Percentiles rank a stretch among this genome's conserved stretches.
These are phyloP conservation scores for Senecio squalidus DNA, from an alignment of 140 eudicot species.

Conservation along the genomic window DNA sequence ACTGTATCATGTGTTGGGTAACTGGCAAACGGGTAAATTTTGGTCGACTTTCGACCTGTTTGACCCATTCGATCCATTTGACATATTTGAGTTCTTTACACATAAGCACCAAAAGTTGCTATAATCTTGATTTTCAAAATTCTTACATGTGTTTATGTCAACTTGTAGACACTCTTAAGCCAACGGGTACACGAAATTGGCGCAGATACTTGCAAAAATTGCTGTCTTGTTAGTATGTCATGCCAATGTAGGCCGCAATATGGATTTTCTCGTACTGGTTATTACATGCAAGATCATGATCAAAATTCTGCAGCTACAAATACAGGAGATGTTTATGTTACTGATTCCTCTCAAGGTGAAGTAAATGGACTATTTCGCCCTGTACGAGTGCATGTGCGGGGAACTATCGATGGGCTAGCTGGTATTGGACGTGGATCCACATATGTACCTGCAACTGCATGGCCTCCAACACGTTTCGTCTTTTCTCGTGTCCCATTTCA, in stretches of 20 bases:
- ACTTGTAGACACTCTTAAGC: constrained; percentile 78
- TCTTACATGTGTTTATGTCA: constrained; percentile 10
- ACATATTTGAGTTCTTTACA: background rate
- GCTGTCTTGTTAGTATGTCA: constrained; percentile 73
- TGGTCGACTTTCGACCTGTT: background rate
- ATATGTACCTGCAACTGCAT: constrained; percentile 63
- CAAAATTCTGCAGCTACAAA: constrained; percentile 47
- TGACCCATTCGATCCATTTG: background rate
- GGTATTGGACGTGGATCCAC: constrained; percentile 96
- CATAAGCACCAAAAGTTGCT: constrained; percentile 1
- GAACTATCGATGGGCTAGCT: constrained; percentile 88
- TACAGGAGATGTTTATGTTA: constrained; percentile 61
- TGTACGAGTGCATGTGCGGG: constrained; percentile 85
- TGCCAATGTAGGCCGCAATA: constrained; percentile 86
- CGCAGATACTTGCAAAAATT: constrained; percentile 86
- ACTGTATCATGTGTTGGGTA: background rate
- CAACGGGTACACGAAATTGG: constrained; percentile 94
- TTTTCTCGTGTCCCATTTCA: constrained; percentile 90
- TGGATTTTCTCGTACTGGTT: constrained; percentile 67
- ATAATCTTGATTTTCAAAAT: background rate
- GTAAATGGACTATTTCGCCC: constrained; percentile 83
- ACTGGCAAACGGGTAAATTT: background rate
- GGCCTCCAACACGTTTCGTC: constrained; percentile 96
- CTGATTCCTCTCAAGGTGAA: constrained; percentile 75
- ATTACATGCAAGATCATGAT: constrained; percentile 80